Evolutionary conservation across 2,329 filamentous ascomycete genomes (phyloP).

Genomic region (Trichoderma atrobrunneum): DNA sequence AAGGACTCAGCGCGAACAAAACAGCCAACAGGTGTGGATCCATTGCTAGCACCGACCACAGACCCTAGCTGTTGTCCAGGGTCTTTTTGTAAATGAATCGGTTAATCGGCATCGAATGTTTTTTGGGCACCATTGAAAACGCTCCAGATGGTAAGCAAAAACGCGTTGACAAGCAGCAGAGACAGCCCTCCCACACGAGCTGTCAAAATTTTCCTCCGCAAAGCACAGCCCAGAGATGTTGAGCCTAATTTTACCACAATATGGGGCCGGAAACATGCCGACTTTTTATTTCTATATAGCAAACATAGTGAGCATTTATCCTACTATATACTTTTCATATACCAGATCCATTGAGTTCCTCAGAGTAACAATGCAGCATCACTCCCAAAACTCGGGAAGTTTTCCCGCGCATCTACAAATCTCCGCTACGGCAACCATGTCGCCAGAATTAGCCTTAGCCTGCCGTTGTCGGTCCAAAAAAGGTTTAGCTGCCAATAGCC

Average conservation of each 20-base stretch:
- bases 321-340: neutral
- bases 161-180: neutral
- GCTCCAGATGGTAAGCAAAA: neutral
- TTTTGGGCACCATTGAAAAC: neutral
- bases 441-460: neutral
- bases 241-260: neutral
- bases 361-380: neutral
- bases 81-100: constrained; percentile 10
- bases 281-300: neutral
- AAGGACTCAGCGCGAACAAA: neutral
- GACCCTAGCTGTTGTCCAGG: neutral
- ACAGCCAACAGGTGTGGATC: neutral
- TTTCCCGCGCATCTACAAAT: neutral
- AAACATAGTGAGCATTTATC: neutral
- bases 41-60: neutral
- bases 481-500: neutral
- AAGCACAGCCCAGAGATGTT: neutral
- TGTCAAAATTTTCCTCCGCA: neutral
- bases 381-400: neutral
- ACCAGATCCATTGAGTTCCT: neutral
- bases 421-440: neutral
- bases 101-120: neutral
- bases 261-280: neutral
- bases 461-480: neutral
- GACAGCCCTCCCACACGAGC: neutral